Evolutionary conservation across 768 basidiomycete genomes (phyloP), one percentile per base, ranked within the genome.

Genomic region (Boletus edulis): DNA sequence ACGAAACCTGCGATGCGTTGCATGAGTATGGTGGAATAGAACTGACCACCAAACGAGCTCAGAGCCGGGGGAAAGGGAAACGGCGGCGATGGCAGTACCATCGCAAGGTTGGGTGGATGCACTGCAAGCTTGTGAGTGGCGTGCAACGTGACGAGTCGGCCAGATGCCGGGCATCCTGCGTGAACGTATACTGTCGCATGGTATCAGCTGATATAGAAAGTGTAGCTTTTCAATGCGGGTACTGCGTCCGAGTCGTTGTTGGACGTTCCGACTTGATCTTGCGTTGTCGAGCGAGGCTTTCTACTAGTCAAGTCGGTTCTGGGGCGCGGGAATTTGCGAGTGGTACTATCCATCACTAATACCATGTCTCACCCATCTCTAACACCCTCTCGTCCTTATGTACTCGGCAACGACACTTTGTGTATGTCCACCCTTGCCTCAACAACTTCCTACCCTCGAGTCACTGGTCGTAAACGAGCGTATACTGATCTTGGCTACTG

Each of bases 361-460:
- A 20, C 20, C 20, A 20, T 20, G 20, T 48, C 14, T 83, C 85
- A 5, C 83, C 83, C 0, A 87, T 85, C 20, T 79, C 74, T 14
- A 20, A 20, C 22, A 3, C 3, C 2, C 22, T 3, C 22, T 22
- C 22, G 22, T 22, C 22, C 22, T 3, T 22, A 22, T 3, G 22
- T 22, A 3, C 22, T 22, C 22, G 22, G 22, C 24, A 59, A 52
- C 34, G 29, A 47, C 12, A 11, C 32, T 4, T 41, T 32, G 12
- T 7, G 60, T 63, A 37, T 12, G 54, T 54, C 34, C 22, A 22
- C 51, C 47, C 9, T 59, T 45, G 40, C 63, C 67, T 15, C 67
- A 70, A 22, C 60, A 57, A 41, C 67, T 70, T 39, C 70, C 20
- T 20, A 20, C 20, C 20, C 20, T 20, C 20, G 20, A 20, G 20